Base-by-base conservation (phyloP, 768 basidiomycete species). In the Tricholoma flavovirens region DNA sequence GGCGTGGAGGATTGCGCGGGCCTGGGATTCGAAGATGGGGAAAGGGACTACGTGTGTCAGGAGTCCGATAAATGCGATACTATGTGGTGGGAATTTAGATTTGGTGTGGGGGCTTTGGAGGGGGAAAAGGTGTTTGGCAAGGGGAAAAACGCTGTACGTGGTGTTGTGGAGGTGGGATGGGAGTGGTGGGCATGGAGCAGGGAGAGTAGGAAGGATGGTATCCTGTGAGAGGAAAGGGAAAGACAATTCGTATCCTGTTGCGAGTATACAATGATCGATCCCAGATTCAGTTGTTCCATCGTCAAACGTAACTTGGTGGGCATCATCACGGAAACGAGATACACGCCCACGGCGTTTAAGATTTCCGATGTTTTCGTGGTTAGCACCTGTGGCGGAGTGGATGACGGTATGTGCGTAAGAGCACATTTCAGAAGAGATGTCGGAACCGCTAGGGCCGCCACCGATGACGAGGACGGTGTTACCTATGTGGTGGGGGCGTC, bases 11-110 rank as follows among this genome's bases (percentile, higher is more conserved):
- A 82, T 76, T 2, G 83, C 86, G 0, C 79, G 80, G 0, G 86
- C 86, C 69, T 96, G 94, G 0, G 81, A 82, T 68, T 97, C 91
- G 49, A 86, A 75, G 0, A 93, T 64, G 1, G 90, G 92, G 56
- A 95, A 80, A 2, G 93, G 93, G 0, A 78, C 78, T 21, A 90
- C 82, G 32, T 74, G 72, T 24, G 75, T 65, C 1, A 75, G 75
- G 10, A 91, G 77, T 2, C 88, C 82, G 51, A 88, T 72, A 67
- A 93, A 90, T 8, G 82, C 86, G 38, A 90, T 64, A 4, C 78
- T 78, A 1, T 75, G 65, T 1, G 76, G 72, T 1, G 76, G 84
- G 64, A 73, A 77, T 45, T 62, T 56, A 33, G 62, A 56, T 6
- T 12, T 15, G 17, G 26, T 29, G 26, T 7, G 45, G 45, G 40